These are phyloP conservation scores for Trichoderma koningiopsis DNA, from an alignment of 2,329 filamentous ascomycete genomes.

Conservation along the genomic window DNA sequence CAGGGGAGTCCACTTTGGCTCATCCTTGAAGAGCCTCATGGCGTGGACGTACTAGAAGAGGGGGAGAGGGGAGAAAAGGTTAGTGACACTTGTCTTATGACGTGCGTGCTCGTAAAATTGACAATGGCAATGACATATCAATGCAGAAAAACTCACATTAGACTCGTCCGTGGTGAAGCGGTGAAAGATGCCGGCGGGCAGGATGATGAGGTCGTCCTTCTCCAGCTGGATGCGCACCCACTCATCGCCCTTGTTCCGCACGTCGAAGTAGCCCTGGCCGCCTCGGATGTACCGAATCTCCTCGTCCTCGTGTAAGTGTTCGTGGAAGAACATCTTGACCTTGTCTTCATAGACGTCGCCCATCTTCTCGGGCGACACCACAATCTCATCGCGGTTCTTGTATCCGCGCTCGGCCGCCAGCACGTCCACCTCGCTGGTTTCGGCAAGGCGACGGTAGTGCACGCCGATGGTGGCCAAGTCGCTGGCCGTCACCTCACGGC, in stretches of 20 bases:
- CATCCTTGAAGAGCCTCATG: constrained; percentile 96
- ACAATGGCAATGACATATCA: not conserved
- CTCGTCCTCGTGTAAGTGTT: constrained; percentile 97
- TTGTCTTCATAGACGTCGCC: constrained; percentile 88
- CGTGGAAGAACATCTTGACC: constrained; percentile 89
- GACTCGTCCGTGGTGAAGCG: constrained; percentile 91
- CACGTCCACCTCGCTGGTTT: constrained; percentile 67
- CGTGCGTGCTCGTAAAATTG: not conserved
- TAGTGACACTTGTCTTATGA: not conserved
- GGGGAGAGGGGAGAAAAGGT: not conserved
- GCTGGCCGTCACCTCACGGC: constrained; percentile 63
- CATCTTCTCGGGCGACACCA: constrained; percentile 82
- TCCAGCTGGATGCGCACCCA: constrained; percentile 87
- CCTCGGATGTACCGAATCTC: constrained; percentile 94
- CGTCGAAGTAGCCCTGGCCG: constrained; percentile 91
- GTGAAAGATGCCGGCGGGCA: constrained; percentile 95
- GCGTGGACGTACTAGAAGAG: constrained; percentile 80
- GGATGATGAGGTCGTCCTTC: constrained; percentile 87
- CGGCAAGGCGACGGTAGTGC: constrained; percentile 69
- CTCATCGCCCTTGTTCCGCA: constrained; percentile 76
- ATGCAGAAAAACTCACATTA: constrained; percentile 65
- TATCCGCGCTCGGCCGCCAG: constrained; percentile 78
- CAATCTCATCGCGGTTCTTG: constrained; percentile 93
- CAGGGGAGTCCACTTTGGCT: constrained; percentile 96
- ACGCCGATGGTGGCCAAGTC: constrained; percentile 78